Percentiles rank a stretch among this genome's conserved stretches.
Conservation (phyloP, 2,329 filamentous ascomycete species). For the Scleromitrula shiraiana region DNA sequence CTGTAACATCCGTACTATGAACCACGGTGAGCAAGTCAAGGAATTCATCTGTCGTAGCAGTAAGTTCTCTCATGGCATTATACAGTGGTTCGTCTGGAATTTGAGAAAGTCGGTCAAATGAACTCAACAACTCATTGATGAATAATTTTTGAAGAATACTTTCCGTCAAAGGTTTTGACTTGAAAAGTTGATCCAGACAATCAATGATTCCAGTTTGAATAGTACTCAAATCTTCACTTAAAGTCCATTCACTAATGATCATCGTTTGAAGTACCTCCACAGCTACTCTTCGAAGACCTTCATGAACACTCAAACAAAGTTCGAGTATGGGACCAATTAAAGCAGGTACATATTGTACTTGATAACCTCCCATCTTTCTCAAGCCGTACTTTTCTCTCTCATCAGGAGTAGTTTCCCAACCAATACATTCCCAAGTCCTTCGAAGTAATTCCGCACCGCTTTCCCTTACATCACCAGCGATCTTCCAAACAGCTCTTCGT, state of each 20-base stretch:
- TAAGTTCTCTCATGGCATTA: conserved; percentile 66
- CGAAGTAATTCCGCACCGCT: conserved; percentile 79
- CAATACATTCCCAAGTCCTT: conserved; percentile 87
- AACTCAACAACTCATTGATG: conserved; percentile 71
- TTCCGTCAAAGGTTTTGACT: conserved; percentile 79
- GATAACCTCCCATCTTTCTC: conserved; percentile 84
- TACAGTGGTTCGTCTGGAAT: conserved; percentile 66
- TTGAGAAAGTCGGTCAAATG: conserved; percentile 65
- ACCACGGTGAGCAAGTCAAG: conserved; percentile 86
- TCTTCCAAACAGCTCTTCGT: conserved; percentile 93
- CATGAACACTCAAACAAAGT: conserved; percentile 90
- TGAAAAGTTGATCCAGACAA: conserved; percentile 82
- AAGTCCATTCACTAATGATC: conserved; percentile 96
- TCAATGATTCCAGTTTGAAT: conserved; percentile 97
- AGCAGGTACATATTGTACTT: conserved; percentile 94
- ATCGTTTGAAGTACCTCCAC: conserved; percentile 93
- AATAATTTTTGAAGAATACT: conserved; percentile 89
- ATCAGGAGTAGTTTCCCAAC: conserved; percentile 83
- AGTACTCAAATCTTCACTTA: conserved; percentile 84
- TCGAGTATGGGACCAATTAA: conserved; percentile 88
- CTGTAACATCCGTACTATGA: conserved; percentile 64
- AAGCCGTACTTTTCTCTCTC: conserved; percentile 72
- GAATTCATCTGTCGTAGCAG: conserved; percentile 81
- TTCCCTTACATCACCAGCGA: conserved; percentile 91
- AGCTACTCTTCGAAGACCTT: conserved; percentile 79